These are phyloP conservation scores for Penicillium occitanis DNA, from an alignment of 2,329 filamentous ascomycete species.

Conservation along the genomic window DNA sequence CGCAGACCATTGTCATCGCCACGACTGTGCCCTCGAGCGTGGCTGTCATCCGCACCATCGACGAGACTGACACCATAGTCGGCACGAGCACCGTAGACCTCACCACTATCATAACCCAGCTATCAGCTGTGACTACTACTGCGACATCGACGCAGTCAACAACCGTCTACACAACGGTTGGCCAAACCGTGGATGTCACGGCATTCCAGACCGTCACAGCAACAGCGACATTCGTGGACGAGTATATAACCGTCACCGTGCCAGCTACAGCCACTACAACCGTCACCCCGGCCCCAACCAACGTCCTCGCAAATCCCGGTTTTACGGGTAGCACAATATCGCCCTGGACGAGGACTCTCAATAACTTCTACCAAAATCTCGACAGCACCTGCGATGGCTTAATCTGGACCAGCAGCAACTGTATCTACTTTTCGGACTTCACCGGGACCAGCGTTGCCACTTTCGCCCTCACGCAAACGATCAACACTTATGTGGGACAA, in stretches of 20 bases:
- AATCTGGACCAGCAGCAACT: not conserved
- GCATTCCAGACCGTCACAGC: not conserved
- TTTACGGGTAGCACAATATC: not conserved
- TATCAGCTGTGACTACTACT: not conserved
- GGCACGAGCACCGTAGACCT: not conserved
- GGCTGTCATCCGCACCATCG: conserved; percentile 1
- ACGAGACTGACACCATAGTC: not conserved
- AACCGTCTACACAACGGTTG: not conserved
- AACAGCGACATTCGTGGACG: not conserved
- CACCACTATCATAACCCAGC: not conserved
- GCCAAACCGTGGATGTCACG: not conserved
- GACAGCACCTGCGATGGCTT: not conserved
- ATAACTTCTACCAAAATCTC: not conserved
- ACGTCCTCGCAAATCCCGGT: conserved; percentile 1
- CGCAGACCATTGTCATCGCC: not conserved
- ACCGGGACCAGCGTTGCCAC: not conserved
- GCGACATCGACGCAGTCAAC: not conserved
- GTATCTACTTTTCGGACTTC: not conserved
- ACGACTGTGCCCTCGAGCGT: not conserved
- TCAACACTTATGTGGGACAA: conserved; percentile 7
- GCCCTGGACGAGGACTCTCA: not conserved
- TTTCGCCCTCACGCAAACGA: not conserved
- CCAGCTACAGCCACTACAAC: not conserved
- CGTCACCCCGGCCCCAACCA: not conserved
- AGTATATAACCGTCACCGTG: not conserved